Evolutionary conservation across 805 yeast genomes (phyloP).

Genomic region (Maudiozyma serrabonitensis): DNA sequence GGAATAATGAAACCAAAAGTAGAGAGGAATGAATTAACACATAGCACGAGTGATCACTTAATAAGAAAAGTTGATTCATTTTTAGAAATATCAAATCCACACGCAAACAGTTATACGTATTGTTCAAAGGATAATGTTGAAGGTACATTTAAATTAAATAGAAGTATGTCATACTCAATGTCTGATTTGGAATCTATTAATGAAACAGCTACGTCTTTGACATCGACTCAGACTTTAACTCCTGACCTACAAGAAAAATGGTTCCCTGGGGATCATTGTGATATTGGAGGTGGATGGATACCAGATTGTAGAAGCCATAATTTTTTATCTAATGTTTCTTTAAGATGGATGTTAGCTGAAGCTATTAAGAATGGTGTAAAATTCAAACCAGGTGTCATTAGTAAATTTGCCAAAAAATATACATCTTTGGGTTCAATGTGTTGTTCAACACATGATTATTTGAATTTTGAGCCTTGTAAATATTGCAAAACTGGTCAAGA

Average conservation of each 20-base stretch:
- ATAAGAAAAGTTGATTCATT: background rate
- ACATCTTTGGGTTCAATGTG: constrained; percentile 35
- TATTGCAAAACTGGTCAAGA: background rate
- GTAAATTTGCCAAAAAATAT: constrained; percentile 33
- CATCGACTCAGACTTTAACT: constrained; percentile 7
- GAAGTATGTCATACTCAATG: background rate
- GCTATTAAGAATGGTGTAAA: constrained; percentile 42
- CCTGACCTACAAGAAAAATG: constrained; percentile 39
- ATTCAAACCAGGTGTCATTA: constrained; percentile 35
- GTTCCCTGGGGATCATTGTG: constrained; percentile 65
- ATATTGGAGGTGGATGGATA: constrained; percentile 61
- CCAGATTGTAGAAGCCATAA: constrained; percentile 33
- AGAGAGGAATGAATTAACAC: background rate
- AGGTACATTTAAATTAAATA: background rate
- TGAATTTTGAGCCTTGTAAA: constrained; percentile 11
- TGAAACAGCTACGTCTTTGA: background rate
- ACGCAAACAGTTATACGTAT: background rate
- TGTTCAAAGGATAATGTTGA: background rate
- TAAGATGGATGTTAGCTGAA: constrained; percentile 53
- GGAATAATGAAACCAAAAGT: background rate
- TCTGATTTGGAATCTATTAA: background rate
- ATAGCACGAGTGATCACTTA: no score
- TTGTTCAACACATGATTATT: constrained; percentile 45
- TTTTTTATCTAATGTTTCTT: constrained; percentile 39
- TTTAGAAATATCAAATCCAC: background rate